phyloP scores from a whole-genome alignment of 2,329 filamentous ascomycete genomes.

The Hypocreales sp. region DNA sequence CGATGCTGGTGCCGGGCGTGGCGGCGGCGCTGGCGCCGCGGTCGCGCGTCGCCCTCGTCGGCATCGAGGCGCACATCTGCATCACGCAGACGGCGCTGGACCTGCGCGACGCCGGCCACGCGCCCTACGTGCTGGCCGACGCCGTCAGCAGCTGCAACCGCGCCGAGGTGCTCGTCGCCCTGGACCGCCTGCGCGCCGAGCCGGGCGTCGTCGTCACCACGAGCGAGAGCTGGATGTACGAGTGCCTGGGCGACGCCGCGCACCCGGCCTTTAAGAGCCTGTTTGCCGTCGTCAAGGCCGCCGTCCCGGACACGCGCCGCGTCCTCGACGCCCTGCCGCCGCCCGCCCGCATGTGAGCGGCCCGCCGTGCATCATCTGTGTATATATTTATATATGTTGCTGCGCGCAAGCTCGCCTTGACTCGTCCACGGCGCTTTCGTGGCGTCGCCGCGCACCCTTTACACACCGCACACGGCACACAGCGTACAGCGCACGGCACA shows the following conservation, averaged over 20 bases:
- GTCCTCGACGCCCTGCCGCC: constrained; percentile 46
- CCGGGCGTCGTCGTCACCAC: constrained; percentile 62
- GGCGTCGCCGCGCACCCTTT: too few relatives aligned
- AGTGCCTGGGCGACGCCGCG: constrained; percentile 70
- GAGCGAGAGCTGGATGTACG: constrained; percentile 82
- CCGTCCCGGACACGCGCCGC: constrained; percentile 51
- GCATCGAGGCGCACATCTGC: constrained; percentile 90
- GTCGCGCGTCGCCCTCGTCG: constrained; percentile 60
- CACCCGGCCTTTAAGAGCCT: constrained; percentile 59
- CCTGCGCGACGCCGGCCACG: constrained; percentile 56
- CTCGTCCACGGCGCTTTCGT: neutral
- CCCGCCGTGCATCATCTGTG: neutral
- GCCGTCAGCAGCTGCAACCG: constrained; percentile 78
- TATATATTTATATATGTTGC: neutral
- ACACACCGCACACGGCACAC: too few relatives aligned
- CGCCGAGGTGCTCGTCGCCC: constrained; percentile 65
- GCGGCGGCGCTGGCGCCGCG: constrained; percentile 18
- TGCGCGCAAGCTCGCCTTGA: neutral
- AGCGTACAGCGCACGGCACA: too few relatives aligned
- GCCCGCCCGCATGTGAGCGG: constrained; percentile 36
- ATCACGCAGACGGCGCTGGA: constrained; percentile 86
- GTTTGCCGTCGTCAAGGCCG: constrained; percentile 66
- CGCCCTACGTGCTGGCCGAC: constrained; percentile 78
- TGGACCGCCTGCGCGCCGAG: constrained; percentile 58
- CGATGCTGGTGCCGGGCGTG: constrained; percentile 66